Conservation (phyloP, 768 basidiomycete species). For the Termitomyces sp. region DNA sequence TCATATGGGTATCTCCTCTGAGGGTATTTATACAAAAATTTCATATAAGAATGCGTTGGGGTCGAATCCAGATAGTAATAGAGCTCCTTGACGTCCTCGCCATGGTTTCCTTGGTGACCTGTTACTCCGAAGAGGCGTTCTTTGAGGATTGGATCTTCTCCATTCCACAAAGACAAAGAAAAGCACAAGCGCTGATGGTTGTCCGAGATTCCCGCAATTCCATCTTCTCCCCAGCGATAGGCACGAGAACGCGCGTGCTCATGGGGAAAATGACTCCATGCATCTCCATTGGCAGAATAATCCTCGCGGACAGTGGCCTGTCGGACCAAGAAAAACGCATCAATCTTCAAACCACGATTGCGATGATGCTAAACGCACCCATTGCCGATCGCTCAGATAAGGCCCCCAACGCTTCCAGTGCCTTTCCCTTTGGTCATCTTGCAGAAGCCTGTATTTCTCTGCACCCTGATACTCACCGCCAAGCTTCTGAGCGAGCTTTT, state of each 20-base stretch:
- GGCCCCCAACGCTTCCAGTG: constrained; percentile 99
- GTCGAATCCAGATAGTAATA: constrained; percentile 99
- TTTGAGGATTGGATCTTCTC: constrained; percentile 88
- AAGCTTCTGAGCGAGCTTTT: constrained; percentile 57
- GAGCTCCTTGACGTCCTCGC: constrained; percentile 98
- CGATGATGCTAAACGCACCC: constrained; percentile 52
- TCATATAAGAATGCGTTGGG: constrained; percentile 99
- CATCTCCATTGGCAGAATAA: constrained; percentile 94
- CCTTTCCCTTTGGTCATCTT: constrained; percentile 70
- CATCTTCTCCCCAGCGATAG: constrained; percentile 99
- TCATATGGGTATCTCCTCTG: constrained; percentile 92
- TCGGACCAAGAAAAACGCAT: constrained; percentile 12
- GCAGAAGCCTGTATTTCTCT: constrained; percentile 80
- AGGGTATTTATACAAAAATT: constrained; percentile 98
- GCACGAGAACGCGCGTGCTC: constrained; percentile 90
- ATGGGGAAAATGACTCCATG: constrained; percentile 94
- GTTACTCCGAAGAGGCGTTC: constrained; percentile 96
- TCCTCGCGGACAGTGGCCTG: constrained; percentile 98
- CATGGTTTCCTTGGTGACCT: constrained; percentile 97
- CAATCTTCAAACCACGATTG: background rate
- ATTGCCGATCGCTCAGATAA: constrained; percentile 95
- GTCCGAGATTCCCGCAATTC: constrained; percentile 94
- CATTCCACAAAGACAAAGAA: constrained; percentile 91
- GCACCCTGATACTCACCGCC: constrained; percentile 72
- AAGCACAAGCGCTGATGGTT: constrained; percentile 95